Evolutionary conservation across 2,329 filamentous ascomycete species (phyloP).

Genomic region (Madurella fahalii): DNA sequence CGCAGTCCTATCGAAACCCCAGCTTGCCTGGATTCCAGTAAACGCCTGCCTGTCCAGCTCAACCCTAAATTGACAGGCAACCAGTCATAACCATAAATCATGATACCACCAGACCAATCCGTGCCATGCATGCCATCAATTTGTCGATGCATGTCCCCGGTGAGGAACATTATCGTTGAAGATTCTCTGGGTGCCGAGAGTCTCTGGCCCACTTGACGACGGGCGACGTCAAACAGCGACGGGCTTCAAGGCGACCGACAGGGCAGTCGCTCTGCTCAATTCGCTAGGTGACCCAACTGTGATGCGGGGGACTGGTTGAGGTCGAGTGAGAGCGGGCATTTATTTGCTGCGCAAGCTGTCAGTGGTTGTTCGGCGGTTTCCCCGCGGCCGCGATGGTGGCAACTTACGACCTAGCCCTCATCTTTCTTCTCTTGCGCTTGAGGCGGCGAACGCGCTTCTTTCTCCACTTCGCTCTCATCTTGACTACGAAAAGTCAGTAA

Average conservation of each 20-base stretch:
- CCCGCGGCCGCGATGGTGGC: conserved; percentile 2
- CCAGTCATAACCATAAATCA: conserved; percentile 23
- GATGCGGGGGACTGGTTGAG: conserved; percentile 41
- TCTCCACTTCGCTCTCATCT: conserved; percentile 97
- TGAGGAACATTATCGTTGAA: conserved; percentile 12
- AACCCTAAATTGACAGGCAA: conserved; percentile 26
- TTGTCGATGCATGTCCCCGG: conserved; percentile 11
- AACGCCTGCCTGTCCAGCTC: conserved; percentile 20
- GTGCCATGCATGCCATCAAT: conserved; percentile 13
- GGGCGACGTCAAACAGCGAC: conserved; percentile 14
- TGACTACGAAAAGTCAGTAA: conserved; percentile 37
- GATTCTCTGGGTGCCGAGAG: conserved; percentile 16
- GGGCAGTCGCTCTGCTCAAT: conserved; percentile 23
- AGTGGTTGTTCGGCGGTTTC: conserved; percentile 26
- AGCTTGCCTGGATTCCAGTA: conserved; percentile 16
- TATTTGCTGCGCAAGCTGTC: conserved; percentile 55
- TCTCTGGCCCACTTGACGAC: conserved; percentile 13
- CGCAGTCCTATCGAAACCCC: conserved; percentile 17
- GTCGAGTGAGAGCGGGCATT: conserved; percentile 57
- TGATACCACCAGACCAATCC: conserved; percentile 21
- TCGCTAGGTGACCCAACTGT: conserved; percentile 21
- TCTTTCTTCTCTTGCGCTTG: conserved; percentile 99
- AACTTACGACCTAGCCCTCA: conserved; percentile 91
- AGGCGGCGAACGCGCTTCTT: conserved; percentile 99
- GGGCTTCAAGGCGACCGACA: conserved; percentile 16